Base-by-base conservation (phyloP, 1,139 yeast species). In the Blastobotrys persicus region DNA sequence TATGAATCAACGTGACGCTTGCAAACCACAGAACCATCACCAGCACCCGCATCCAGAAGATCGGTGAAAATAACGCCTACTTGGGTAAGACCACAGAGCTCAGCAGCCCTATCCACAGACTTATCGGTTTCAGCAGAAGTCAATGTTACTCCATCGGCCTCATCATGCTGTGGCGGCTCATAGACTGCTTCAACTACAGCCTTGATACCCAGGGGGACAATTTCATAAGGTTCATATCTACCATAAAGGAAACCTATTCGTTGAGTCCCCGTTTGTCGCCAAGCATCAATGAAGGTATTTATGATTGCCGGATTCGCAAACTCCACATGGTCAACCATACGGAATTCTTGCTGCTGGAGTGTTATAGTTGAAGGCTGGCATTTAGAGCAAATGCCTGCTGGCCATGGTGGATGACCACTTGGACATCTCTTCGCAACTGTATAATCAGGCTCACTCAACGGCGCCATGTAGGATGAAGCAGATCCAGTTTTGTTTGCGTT, bases 291-390 rank as follows among this genome's bases (percentile, higher is more conserved):
- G 67, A 94, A 92, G 37, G 77, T 74, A 65, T 92, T 88, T 51
- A 94, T 79, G 32, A 89, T 78, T 3, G 75, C 73, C 42, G 89
- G 80, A 54, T 80, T 81, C 16, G 89, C 82, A 67, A 91, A 87
- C 66, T 92, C 98, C 28, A 92, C 94, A 70, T 94, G 98, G 67
- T 94, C 99, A 17, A 94, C 96, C 96, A 92, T 88, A 62, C 99
- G 78, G 66, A 87, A 94, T 44, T 78, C 75, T 66, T 94, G 98
- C 65, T 84, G 91, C 65, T 86, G 95, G 55, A 94, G 74, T 0
- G 98, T 89, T 51, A 94, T 88, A 0, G 96, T 95, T 1, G 96
- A 82, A 0, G 98, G 98, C 67, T 91, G 98, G 67, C 98, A 92
- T 66, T 89, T 88, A n/a, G 96, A 85, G 64, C 98, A 92, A 56